Evolutionary conservation across 2,329 filamentous ascomycete genomes (phyloP).

Genomic region (Intubia oerlemansii): DNA sequence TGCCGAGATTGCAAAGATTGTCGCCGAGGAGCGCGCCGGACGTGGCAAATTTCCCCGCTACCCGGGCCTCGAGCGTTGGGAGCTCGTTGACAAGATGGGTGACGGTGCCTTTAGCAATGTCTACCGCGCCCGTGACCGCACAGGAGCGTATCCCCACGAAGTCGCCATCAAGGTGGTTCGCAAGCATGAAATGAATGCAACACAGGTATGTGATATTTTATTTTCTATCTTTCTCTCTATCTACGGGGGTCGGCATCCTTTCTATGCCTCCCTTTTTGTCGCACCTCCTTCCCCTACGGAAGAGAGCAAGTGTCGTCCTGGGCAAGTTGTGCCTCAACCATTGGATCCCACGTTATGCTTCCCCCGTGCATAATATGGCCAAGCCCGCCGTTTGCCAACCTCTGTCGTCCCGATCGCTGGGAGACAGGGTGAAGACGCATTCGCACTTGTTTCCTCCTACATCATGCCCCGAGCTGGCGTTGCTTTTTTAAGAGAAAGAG

Average conservation of each 20-base stretch:
- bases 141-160: conserved; percentile 44
- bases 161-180: conserved; percentile 97
- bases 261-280: neutral
- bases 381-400: no score
- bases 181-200: conserved; percentile 97
- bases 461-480: no score
- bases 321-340: conserved; percentile 5
- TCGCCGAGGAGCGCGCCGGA: conserved; percentile 78
- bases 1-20: conserved; percentile 59
- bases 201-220: conserved; percentile 56
- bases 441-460: no score
- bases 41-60: conserved; percentile 73
- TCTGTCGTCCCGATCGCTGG: no score
- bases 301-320: neutral
- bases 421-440: no score
- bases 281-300: no score
- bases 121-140: conserved; percentile 63
- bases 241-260: no score
- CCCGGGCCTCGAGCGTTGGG: conserved; percentile 69
- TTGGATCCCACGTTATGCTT: no score
- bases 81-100: conserved; percentile 88
- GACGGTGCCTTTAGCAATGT: conserved; percentile 98
- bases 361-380: no score
- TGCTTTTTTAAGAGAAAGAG: no score
- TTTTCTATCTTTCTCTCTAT: conserved; percentile 1